A percentile compares a stretch with the other conserved stretches of the same genome.
Conservation (phyloP, 495 filamentous ascomycete species). For the Darksidea phi region DNA sequence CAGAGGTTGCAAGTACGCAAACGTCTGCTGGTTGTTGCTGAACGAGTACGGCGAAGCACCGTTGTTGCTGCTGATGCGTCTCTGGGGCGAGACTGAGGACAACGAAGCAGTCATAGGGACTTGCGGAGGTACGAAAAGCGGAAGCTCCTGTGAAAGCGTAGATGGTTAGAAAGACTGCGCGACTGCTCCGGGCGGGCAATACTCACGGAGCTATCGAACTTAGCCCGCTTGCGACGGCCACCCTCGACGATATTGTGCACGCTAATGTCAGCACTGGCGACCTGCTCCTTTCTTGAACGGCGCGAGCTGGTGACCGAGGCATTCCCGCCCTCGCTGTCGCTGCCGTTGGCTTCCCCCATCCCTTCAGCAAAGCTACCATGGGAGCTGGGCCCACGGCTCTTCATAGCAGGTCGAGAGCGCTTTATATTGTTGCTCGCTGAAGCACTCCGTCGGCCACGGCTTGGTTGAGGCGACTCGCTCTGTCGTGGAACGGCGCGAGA, state of each 20-base stretch:
- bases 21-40: slow-evolving; percentile 65
- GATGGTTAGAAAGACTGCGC: slow-evolving; percentile 1
- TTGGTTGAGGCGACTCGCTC: slow-evolving; percentile 76
- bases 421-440: slow-evolving; percentile 64
- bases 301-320: slow-evolving; percentile 68
- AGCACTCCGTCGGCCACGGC: slow-evolving; percentile 72
- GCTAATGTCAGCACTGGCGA: slow-evolving; percentile 95
- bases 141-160: slow-evolving; percentile 68
- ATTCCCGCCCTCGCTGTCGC: slow-evolving; percentile 75
- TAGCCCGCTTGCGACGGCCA: slow-evolving; percentile 88
- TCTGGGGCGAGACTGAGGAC: slow-evolving; percentile 88
- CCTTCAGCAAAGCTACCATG: slow-evolving; percentile 60
- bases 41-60: slow-evolving; percentile 67
- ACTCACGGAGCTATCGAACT: slow-evolving; percentile 96
- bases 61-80: slow-evolving; percentile 63
- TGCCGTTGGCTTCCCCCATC: slow-evolving; percentile 69
- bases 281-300: slow-evolving; percentile 70
- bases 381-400: slow-evolving; percentile 67
- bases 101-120: slow-evolving; percentile 84
- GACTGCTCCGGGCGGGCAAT: slow-evolving; percentile 16
- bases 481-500: slow-evolving; percentile 69
- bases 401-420: slow-evolving; percentile 61
- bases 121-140: slow-evolving; percentile 89
- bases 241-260: slow-evolving; percentile 97
- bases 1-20: slow-evolving; percentile 66